phyloP scores from a whole-genome alignment of 2,329 filamentous ascomycete genomes.

The Aspergillus aculeatinus region DNA sequence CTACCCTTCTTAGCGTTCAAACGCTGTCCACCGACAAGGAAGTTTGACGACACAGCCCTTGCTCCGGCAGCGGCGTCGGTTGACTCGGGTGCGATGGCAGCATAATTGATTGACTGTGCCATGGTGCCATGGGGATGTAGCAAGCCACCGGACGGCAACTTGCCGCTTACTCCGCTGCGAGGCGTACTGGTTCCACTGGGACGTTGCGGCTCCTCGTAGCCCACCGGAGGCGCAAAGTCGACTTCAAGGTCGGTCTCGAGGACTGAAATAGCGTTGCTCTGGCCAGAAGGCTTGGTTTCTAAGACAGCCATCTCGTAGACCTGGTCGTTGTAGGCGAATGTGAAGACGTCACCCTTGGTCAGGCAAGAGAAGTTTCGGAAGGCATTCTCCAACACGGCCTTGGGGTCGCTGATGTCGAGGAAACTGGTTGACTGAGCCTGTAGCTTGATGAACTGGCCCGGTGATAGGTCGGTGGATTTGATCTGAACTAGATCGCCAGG shows the following conservation, averaged over 20 bases:
- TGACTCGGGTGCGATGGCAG: conserved; percentile 77
- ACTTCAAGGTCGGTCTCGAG: conserved; percentile 96
- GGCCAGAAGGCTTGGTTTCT: conserved; percentile 82
- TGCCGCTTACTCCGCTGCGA: conserved; percentile 62
- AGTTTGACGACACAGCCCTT: conserved; percentile 70
- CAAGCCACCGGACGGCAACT: conserved; percentile 67
- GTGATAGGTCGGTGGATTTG: conserved; percentile 87
- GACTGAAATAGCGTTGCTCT: conserved; percentile 83
- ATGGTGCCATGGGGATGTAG: conserved; percentile 87
- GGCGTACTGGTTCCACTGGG: conserved; percentile 84
- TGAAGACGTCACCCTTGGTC: conserved; percentile 91
- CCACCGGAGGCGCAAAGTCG: conserved; percentile 90
- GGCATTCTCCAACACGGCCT: conserved; percentile 92
- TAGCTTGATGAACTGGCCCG: conserved; percentile 90
- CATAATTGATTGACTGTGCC: conserved; percentile 98
- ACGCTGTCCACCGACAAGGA: conserved; percentile 75
- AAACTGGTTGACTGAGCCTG: conserved; percentile 92
- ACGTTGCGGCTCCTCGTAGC: conserved; percentile 84
- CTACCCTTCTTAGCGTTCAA: conserved; percentile 78
- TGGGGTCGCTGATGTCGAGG: conserved; percentile 94
- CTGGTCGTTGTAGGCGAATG: conserved; percentile 93
- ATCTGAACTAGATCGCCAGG: conserved; percentile 93
- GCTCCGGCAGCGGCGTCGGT: conserved; percentile 63
- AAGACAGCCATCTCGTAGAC: conserved; percentile 90
- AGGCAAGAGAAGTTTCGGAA: conserved; percentile 95